A percentile compares a stretch with the other conserved stretches of the same genome.
Evolutionary conservation across 371 early-diverging fungal species (phyloP).

Genomic region (Chytridium lagenaria): DNA sequence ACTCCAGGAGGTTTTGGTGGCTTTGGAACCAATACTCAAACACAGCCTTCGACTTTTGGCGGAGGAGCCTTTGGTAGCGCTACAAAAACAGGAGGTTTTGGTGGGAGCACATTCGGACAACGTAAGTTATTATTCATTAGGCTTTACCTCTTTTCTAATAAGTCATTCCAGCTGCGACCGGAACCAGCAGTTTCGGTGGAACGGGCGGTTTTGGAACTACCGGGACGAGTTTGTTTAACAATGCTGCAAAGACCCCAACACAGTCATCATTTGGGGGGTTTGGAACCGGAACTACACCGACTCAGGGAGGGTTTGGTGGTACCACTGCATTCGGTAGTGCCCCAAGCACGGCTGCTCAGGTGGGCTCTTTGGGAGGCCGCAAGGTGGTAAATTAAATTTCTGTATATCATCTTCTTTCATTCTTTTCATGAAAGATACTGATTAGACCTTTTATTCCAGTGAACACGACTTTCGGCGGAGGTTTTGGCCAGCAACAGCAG

Average conservation of each 20-base stretch:
- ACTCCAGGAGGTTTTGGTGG: conserved; percentile 23
- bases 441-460: background rate
- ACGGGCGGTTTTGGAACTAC: conserved; percentile 20
- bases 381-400: background rate
- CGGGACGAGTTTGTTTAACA: conserved; percentile 20
- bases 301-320: conserved; percentile 35
- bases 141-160: background rate
- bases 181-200: background rate
- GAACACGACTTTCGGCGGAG: conserved; percentile 21
- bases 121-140: too few relatives aligned
- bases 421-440: too few relatives aligned
- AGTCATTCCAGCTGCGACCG: background rate
- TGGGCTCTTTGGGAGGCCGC: background rate
- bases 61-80: conserved; percentile 11
- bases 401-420: too few relatives aligned
- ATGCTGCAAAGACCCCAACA: conserved; percentile 41
- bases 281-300: conserved; percentile 10
- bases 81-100: conserved; percentile 32
- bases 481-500: conserved; percentile 33
- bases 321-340: conserved; percentile 14
- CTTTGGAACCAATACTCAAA: conserved; percentile 47
- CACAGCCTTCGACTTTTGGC: conserved; percentile 27
- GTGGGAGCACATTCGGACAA: background rate
- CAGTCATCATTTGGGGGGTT: conserved; percentile 18
- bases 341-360: background rate